Base-by-base conservation (phyloP, 805 yeast genomes). In the Ogataea pignaliae region DNA sequence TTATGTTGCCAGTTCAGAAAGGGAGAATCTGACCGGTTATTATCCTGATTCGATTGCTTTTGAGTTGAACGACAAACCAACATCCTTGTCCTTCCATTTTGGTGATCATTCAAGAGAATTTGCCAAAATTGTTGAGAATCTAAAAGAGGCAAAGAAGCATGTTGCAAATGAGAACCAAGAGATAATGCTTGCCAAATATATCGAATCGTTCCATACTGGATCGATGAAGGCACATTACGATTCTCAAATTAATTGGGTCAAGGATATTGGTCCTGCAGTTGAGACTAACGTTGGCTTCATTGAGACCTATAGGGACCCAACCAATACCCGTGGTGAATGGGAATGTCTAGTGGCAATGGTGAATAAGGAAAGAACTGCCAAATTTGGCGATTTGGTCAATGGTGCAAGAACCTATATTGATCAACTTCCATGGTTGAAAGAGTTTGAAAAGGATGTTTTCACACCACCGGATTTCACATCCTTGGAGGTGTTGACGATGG, bases 391-490 rank as follows among this genome's bases (percentile, higher is more conserved):
- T 10, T 71, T 88, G 51, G 96, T 88, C 21, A 64, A 69, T 15
- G 72, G 72, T 47, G 96, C 96, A 13, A 74, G 78, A 37, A 64
- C 69, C 10, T 85, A 79, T 59, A 85, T 88, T 48, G 49, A 70
- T 2, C 64, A 76, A 52, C 73, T 88, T 53, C 96, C 97, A 28
- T 88, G 97, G 97, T 75, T 74, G 46, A 61, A 69, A 44, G 76
- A 73, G 18, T 88, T 72, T 59, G 97, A 88, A 64, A 88, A 88
- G 64, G 93, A 86, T 59, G 73, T 59, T n/a, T 88, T 88, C 64
- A 83, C 87, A 39, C 91, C 96, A 21, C 97, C 97, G 16, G 97
- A 88, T 65, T 88, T 88, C 67, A 87, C 96, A 4, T 86, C 95
- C 1, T 72, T 88, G 55, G 97, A 88, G 65, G 96, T 88, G 3